Evolutionary conservation across 441 rosid species (phyloP), one percentile per base, ranked within the genome.

Genomic region (Brassica balearica): DNA sequence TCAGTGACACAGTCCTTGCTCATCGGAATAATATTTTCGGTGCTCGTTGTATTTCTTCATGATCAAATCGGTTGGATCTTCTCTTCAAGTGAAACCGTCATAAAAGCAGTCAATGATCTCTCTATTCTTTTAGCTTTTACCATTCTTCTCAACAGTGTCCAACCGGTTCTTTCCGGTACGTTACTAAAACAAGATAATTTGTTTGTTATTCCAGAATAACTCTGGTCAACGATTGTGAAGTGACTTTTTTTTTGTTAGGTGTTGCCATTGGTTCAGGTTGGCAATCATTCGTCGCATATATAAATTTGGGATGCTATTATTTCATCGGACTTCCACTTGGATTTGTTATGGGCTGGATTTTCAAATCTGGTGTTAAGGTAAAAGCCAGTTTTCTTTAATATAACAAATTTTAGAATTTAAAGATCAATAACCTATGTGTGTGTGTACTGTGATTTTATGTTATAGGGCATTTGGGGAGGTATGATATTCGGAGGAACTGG

Each of bases 261-360:
- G 98, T 89, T 27, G 98, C 96, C 3, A 84, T 92, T 17, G 97
- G 98, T 25, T 89, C 92, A 0, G 96, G 97, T 17, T 89, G 97
- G 96, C 97, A 94, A 84, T 81, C 88, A 11, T 38, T 64, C 5
- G 95, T 91, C 14, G 98, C 98, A 0, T 93, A 82, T 59, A 66
- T 93, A 80, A 93, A 93, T 75, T 71, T 93, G 34, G 92, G 91
- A 2, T 91, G 97, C 70, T 93, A 89, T 80, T 93, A 91, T 62
- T 15, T 84, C 3, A 61, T 90, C 41, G 97, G 97, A 11, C 85
- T 92, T 25, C 97, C 98, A 0, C 90, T 92, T 17, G 97, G 98
- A 22, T 7, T 85, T 75, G 5, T 87, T 1, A 83, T 92, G 86
- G 93, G 91, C 1, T 87, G 85, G 90, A 70, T 83, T 38, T 87